These are phyloP conservation scores for Apiospora saccharicola DNA, from an alignment of 2,329 filamentous ascomycete genomes.

Conservation along the genomic window DNA sequence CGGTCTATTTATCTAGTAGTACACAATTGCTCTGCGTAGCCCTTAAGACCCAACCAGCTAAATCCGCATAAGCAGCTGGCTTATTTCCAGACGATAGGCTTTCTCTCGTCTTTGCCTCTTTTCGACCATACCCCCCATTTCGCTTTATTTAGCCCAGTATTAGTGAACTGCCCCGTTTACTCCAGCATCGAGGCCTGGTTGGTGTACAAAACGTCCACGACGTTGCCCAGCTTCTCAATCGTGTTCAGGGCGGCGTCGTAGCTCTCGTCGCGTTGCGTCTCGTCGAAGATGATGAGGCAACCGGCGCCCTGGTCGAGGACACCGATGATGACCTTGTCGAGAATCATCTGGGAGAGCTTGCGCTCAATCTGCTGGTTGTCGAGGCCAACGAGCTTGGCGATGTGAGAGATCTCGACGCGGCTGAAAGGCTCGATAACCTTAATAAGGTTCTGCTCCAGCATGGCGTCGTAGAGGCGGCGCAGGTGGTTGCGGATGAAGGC, in stretches of 20 bases:
- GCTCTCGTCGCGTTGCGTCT: constrained; percentile 89
- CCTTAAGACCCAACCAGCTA: neutral
- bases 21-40: constrained; percentile 20
- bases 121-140: neutral
- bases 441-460: constrained; percentile 99
- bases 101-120: neutral
- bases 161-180: constrained; percentile 49
- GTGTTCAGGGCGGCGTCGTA: constrained; percentile 95
- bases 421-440: constrained; percentile 99
- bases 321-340: constrained; percentile 98
- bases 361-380: constrained; percentile 97
- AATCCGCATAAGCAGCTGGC: neutral
- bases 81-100: neutral
- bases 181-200: constrained; percentile 97
- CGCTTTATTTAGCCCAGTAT: neutral
- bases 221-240: constrained; percentile 95
- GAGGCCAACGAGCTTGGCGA: constrained; percentile 96
- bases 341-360: constrained; percentile 98
- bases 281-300: constrained; percentile 96
- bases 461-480: constrained; percentile 93
- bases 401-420: constrained; percentile 93
- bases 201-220: constrained; percentile 96
- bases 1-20: constrained; percentile 22
- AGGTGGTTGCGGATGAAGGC: constrained; percentile 97
- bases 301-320: constrained; percentile 97